Evolutionary conservation across 2,329 filamentous ascomycete genomes (phyloP), one percentile per base, ranked within the genome.

Genomic region (Mariannaea elegans): DNA sequence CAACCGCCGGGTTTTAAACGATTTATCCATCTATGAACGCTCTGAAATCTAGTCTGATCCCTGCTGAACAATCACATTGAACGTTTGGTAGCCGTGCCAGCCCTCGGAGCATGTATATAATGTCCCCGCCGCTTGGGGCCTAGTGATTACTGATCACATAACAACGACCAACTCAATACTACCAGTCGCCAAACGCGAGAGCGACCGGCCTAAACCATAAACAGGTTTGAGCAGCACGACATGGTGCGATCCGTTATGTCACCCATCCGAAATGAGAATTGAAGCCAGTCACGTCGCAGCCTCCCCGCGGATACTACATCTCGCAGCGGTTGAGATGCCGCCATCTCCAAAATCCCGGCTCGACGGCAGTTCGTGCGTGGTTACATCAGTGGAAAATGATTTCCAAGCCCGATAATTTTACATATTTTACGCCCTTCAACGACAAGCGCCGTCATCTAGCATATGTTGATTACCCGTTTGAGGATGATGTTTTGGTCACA

Each of bases 91-190:
- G 29, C 4, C 10, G 18, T 13, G 34, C 7, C 32, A 18, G 50
- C 21, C 7, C 16, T 32, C 56, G 56, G 56, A 21, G 12, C 18
- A 10, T 19, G 50, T 46, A 54, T 39, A 55, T 59, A 54, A 59
- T 59, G 19, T 1, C 44, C 27, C 56, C 56, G 50, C 44, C 18
- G 38, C 13, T 31, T 6, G 6, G 3, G 29, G 4, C 3, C 27
- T 21, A 7, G 31, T 59, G 56, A 59, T 59, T 59, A 59, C 50
- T 59, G 56, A 59, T 55, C 51, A 21, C 6, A 3, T 3, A 44
- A 27, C 14, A 19, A 27, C 6, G 7, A 29, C 32, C 9, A 14
- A 7, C 13, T 16, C 18, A 41, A 21, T 29, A 23, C 39, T 16
- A 45, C 27, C 24, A 46, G 32, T 39, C 31, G n/a, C 45, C 19